A percentile compares a stretch with the other conserved stretches of the same genome.
phyloP scores from a whole-genome alignment of 768 basidiomycete genomes.

The Hygrocybe punicea region DNA sequence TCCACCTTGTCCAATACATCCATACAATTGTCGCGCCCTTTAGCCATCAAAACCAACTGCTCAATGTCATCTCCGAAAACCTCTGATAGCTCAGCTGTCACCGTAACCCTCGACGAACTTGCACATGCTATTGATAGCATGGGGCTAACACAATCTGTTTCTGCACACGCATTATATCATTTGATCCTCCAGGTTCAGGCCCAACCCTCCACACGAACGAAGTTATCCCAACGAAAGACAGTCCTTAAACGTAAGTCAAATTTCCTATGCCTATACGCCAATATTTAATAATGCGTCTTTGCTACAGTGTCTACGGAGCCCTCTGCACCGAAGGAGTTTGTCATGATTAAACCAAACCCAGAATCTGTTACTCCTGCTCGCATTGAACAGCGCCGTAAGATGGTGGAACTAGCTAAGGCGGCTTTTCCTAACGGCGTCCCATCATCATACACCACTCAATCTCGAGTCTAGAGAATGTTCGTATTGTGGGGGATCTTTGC shows the following conservation, averaged over 20 bases:
- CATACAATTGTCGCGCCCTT: neutral
- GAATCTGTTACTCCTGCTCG: neutral
- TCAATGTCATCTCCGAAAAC: neutral
- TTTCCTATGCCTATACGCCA: neutral
- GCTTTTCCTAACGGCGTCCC: neutral
- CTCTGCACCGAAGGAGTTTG: neutral
- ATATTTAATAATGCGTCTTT: neutral
- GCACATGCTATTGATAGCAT: neutral
- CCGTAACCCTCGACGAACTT: neutral
- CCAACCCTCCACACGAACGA: neutral
- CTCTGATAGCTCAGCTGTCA: neutral
- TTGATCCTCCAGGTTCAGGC: neutral
- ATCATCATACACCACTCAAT: neutral
- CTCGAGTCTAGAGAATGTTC: neutral
- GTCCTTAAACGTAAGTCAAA: neutral
- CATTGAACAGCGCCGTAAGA: neutral
- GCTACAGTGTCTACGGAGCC: neutral
- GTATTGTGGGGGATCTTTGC: constrained; percentile 1
- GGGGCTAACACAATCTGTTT: neutral
- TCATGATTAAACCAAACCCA: neutral
- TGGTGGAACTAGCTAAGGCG: neutral
- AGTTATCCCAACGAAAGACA: too few relatives aligned
- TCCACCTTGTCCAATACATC: too few relatives aligned
- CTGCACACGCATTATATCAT: neutral
- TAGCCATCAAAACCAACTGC: neutral